These are phyloP conservation scores for Ramaria sp. DNA, from an alignment of 768 basidiomycete genomes.

Conservation along the genomic window DNA sequence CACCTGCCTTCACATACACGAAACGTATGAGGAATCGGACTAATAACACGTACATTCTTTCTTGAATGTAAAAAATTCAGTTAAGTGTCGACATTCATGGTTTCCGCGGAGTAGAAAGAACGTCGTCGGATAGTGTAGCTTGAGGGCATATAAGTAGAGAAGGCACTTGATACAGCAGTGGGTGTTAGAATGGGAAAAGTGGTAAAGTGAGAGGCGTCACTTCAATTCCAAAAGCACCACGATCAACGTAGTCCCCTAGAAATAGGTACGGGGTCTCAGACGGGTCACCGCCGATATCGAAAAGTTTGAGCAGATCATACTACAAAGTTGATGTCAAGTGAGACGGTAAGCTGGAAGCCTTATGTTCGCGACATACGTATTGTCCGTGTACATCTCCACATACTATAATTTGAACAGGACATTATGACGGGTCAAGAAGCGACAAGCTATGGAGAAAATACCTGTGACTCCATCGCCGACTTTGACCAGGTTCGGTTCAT, in stretches of 20 bases:
- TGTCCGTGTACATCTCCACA: constrained; percentile 98
- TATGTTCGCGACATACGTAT: constrained; percentile 49
- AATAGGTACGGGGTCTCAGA: constrained; percentile 84
- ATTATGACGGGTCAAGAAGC: background rate
- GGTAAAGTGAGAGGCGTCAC: constrained; percentile 23
- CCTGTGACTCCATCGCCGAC: constrained; percentile 88
- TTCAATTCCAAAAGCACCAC: constrained; percentile 86
- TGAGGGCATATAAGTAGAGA: constrained; percentile 86
- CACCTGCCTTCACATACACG: background rate
- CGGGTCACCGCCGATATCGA: constrained; percentile 86
- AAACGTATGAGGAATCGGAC: background rate
- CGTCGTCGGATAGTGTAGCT: constrained; percentile 79
- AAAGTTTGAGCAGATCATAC: constrained; percentile 98
- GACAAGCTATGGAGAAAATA: constrained; percentile 28
- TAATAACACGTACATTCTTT: constrained; percentile 64
- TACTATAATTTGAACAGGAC: constrained; percentile 36
- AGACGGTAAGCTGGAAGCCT: background rate
- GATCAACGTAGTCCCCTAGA: constrained; percentile 94
- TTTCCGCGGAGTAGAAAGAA: constrained; percentile 86
- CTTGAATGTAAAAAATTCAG: constrained; percentile 97
- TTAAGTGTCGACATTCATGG: constrained; percentile 94
- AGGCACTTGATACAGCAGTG: constrained; percentile 47
- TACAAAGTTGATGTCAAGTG: constrained; percentile 20
- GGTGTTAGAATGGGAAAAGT: background rate
- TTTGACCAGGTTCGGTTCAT: constrained; percentile 78